phyloP scores from a whole-genome alignment of 2,329 filamentous ascomycete genomes.

The Fragosphaeria purpurea region DNA sequence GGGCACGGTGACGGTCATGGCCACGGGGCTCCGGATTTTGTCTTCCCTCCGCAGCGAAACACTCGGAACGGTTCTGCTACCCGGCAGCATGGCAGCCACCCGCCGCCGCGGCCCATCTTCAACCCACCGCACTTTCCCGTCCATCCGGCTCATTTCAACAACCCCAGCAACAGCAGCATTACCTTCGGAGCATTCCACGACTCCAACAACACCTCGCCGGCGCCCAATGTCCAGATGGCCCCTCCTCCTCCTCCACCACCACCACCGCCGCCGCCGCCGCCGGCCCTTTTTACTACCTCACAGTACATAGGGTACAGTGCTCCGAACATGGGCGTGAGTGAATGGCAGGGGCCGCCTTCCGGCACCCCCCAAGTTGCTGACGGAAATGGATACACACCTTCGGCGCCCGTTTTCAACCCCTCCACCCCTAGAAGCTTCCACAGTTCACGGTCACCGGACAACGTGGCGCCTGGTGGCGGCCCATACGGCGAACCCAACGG shows the following conservation, averaged over 20 bases:
- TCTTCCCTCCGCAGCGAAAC: constrained; percentile 3
- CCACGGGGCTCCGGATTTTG: neutral
- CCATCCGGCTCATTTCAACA: constrained; percentile 44
- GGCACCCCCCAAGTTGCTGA: neutral
- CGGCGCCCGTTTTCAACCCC: constrained; percentile 36
- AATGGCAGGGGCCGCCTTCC: constrained; percentile 9
- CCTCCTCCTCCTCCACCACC: constrained; percentile 22
- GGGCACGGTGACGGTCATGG: neutral
- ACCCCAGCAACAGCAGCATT: constrained; percentile 44
- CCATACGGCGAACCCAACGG: neutral
- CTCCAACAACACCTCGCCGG: constrained; percentile 50
- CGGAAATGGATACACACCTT: constrained; percentile 9
- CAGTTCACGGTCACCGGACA: constrained; percentile 37
- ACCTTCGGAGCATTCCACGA: constrained; percentile 45
- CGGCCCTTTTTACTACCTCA: constrained; percentile 20
- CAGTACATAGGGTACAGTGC: constrained; percentile 2
- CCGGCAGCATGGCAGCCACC: constrained; percentile 1
- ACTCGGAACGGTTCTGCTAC: neutral
- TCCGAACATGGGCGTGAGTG: constrained; percentile 5
- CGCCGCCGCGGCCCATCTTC: neutral
- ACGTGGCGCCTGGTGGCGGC: neutral
- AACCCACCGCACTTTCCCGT: constrained; percentile 13
- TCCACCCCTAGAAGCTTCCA: constrained; percentile 53
- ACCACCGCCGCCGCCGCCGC: constrained; percentile 22
- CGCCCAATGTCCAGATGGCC: constrained; percentile 24